Conservation (phyloP, 23 red algal genomes). For the Gracilariopsis chorda region DNA sequence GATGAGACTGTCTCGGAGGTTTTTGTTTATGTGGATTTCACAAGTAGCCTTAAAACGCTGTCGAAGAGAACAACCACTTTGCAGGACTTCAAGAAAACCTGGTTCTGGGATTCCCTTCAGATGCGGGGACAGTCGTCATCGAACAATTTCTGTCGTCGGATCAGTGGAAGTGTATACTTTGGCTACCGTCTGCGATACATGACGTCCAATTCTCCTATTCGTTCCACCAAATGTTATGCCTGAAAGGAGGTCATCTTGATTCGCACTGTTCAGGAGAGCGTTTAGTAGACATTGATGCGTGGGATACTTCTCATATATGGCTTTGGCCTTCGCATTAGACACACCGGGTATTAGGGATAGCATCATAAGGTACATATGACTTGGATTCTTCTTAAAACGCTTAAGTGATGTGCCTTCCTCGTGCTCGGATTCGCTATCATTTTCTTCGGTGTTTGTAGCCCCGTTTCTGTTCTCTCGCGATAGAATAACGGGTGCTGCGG, state of each 20-base stretch:
- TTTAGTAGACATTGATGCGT: constrained; percentile 5
- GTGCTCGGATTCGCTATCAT: no score
- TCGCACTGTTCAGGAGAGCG: background rate
- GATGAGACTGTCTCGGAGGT: no score
- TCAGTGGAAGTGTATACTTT: constrained; percentile 10
- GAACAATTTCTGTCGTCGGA: background rate
- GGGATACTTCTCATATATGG: constrained; percentile 17
- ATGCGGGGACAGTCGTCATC: no score
- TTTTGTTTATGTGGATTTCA: no score
- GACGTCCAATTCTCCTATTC: constrained; percentile 15
- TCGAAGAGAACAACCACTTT: no score
- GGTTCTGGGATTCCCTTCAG: no score
- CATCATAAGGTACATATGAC: constrained; percentile 17
- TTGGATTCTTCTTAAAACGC: no score
- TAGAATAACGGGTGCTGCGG: background rate
- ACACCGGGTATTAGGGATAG: constrained; percentile 15
- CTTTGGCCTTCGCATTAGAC: background rate
- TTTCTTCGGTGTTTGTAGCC: background rate
- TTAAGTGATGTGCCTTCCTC: no score
- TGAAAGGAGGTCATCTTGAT: background rate
- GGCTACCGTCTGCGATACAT: background rate
- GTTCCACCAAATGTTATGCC: background rate
- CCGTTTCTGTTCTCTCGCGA: background rate
- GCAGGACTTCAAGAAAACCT: no score
- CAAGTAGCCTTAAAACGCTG: no score